phyloP scores from a whole-genome alignment of 495 filamentous ascomycete species.

The Penicillium flavigenum region DNA sequence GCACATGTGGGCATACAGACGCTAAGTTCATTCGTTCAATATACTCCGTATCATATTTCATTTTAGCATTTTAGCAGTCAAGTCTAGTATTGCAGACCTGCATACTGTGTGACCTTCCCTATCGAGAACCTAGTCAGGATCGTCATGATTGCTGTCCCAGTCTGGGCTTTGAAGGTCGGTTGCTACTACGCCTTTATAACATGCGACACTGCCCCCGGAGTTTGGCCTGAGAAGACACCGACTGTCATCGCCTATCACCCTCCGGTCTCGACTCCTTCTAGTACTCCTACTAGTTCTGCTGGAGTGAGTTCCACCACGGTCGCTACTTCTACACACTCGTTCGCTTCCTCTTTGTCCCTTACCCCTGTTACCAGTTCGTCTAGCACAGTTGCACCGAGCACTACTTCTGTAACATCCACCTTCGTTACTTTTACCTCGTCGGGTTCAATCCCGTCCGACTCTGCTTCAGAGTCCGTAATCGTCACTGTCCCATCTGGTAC shows the following conservation, averaged over 20 bases:
- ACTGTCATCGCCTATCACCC: conserved; percentile 27
- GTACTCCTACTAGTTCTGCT: conserved; percentile 11
- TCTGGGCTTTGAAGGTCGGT: conserved; percentile 28
- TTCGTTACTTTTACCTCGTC: conserved; percentile 17
- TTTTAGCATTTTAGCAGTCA: conserved; percentile 18
- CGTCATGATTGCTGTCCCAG: conserved; percentile 32
- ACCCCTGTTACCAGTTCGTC: conserved; percentile 17
- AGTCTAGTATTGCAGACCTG: conserved; percentile 22
- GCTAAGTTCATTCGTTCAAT: conserved; percentile 12
- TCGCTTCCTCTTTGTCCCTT: conserved; percentile 16
- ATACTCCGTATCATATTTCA: conserved; percentile 11
- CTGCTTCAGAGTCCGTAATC: conserved; percentile 9
- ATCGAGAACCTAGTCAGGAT: conserved; percentile 21
- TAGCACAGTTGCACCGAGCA: conserved; percentile 16
- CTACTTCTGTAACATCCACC: conserved; percentile 14
- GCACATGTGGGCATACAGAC: conserved; percentile 8
- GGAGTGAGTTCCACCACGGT: conserved; percentile 14
- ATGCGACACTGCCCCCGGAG: conserved; percentile 39
- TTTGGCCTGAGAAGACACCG: conserved; percentile 29
- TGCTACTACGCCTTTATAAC: conserved; percentile 43
- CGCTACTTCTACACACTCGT: conserved; percentile 13
- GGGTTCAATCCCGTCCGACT: not conserved
- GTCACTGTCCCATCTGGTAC: conserved; percentile 9
- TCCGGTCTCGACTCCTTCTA: conserved; percentile 16
- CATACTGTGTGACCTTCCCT: conserved; percentile 23